phyloP scores from a whole-genome alignment of 108 stramenopile species.

The Skeletonema marinoi region DNA sequence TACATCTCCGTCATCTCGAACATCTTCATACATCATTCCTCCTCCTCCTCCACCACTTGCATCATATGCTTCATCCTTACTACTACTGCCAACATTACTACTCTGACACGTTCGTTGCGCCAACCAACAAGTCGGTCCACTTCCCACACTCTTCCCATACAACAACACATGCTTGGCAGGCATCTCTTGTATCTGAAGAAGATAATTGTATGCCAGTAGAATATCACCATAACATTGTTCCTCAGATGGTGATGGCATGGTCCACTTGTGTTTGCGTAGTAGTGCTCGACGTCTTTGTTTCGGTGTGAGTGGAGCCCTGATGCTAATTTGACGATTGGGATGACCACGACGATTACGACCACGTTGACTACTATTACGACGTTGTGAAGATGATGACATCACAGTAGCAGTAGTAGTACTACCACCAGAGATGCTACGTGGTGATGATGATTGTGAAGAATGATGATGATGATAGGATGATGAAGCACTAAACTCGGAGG shows the following conservation, averaged over 20 bases:
- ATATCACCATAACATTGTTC: slow-evolving; percentile 76
- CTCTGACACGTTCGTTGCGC: slow-evolving; percentile 42
- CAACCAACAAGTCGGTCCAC: slow-evolving; percentile 80
- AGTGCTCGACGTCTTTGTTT: slow-evolving; percentile 12
- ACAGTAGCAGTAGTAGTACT: neutral
- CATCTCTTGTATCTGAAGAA: slow-evolving; percentile 48
- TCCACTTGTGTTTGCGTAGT: slow-evolving; percentile 19
- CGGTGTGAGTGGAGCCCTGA: neutral
- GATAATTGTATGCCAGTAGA: slow-evolving; percentile 69
- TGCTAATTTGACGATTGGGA: neutral
- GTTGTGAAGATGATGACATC: neutral
- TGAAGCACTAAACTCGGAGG: neutral
- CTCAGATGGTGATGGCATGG: slow-evolving; percentile 44
- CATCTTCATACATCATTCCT: neutral
- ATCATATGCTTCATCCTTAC: neutral
- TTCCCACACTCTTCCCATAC: slow-evolving; percentile 65
- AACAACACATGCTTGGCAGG: slow-evolving; percentile 66
- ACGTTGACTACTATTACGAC: neutral
- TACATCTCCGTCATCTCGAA: slow-evolving; percentile 1
- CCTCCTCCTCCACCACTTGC: neutral
- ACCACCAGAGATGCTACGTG: neutral
- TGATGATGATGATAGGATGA: neutral
- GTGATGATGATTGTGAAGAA: neutral
- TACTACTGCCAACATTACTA: neutral
- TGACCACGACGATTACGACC: neutral